A percentile compares a stretch with the other conserved stretches of the same genome.
Evolutionary conservation across 306 rosid genomes (phyloP).

Genomic region (Pachyrhizus erosus): DNA sequence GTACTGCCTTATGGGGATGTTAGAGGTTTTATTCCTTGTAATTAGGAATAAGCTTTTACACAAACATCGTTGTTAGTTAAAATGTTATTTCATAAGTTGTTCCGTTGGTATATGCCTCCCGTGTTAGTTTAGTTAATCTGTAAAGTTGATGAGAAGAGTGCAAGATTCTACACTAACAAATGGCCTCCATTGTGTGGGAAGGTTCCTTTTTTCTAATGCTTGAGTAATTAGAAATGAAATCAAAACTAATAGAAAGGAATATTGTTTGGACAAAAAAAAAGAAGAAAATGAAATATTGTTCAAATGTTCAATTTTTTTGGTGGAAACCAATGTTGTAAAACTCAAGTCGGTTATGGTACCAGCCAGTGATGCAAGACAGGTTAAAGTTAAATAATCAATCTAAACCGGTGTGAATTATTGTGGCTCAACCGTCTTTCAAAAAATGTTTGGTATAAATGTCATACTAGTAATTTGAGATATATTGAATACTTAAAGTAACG

Average conservation of each 20-base stretch:
- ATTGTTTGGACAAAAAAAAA: neutral
- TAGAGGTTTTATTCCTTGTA: conserved; percentile 14
- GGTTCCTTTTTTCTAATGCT: neutral
- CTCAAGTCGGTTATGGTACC: neutral
- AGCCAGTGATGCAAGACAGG: neutral
- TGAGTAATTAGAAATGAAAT: conserved; percentile 17
- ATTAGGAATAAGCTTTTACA: neutral
- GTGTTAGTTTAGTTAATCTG: conserved; percentile 36
- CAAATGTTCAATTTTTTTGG: conserved; percentile 3
- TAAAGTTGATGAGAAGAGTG: conserved; percentile 50
- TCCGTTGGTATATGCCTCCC: conserved; percentile 55
- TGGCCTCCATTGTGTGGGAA: neutral
- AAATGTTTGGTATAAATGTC: neutral
- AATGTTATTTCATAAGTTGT: conserved; percentile 28
- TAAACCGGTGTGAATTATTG: neutral
- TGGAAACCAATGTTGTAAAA: neutral
- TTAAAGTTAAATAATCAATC: neutral
- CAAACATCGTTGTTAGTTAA: conserved; percentile 37
- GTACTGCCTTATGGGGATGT: neutral
- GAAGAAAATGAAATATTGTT: neutral
- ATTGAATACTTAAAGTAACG: neutral
- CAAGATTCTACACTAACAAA: conserved; percentile 43
- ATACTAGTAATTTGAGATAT: neutral
- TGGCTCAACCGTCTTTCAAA: neutral
- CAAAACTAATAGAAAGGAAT: neutral